Evolutionary conservation across 352 stramenopile species (phyloP), one percentile per base, ranked within the genome.

Genomic region (Globisporangium alternatum): DNA sequence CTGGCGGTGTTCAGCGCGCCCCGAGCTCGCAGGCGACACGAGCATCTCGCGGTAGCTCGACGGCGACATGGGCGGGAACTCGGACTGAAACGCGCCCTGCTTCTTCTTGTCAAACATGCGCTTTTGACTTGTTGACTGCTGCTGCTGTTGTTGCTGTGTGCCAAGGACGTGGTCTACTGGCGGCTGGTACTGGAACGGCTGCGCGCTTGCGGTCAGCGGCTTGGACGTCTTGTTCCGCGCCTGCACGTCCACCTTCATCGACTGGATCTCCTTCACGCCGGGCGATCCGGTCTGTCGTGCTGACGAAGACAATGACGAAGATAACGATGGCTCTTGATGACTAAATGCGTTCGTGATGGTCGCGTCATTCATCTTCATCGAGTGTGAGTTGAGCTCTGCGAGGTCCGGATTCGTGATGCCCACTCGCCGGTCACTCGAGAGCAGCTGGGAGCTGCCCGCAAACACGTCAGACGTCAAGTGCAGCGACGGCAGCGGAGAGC

Each of bases 301-400:
- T 19, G 22, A 41, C 25, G 25, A 28, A 28, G 25, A 28, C 25
- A 28, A 17, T 43, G 41, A 22, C 41, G 41, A 47, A 21, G 15
- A 17, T 12, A 8, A 45, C 1, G 44, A 12, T 51, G 44, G 56
- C 6, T 62, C 56, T 9, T 54, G 62, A 13, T 17, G 1, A 12
- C 12, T 21, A 17, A 37, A 39, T 41, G 35, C 35, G 10, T 12
- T 41, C 35, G 4, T 41, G 35, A 9, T 17, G 35, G 35, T 41
- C n/a, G 48, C 10, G 12, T 28, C 56, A 2, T 84, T 72, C 37
- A 93, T 71, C 58, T 71, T 79, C 33, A 89, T 62, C 5, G 83
- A 95, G 33, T 81, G 78, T 12, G 83, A 80, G 45, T 93, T 95
- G 15, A 92, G 65, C 62, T 91, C 81, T 0, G 81, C 78, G 19